These are phyloP conservation scores for Talaromyces proteolyticus DNA, from an alignment of 495 filamentous ascomycete species.

Conservation along the genomic window DNA sequence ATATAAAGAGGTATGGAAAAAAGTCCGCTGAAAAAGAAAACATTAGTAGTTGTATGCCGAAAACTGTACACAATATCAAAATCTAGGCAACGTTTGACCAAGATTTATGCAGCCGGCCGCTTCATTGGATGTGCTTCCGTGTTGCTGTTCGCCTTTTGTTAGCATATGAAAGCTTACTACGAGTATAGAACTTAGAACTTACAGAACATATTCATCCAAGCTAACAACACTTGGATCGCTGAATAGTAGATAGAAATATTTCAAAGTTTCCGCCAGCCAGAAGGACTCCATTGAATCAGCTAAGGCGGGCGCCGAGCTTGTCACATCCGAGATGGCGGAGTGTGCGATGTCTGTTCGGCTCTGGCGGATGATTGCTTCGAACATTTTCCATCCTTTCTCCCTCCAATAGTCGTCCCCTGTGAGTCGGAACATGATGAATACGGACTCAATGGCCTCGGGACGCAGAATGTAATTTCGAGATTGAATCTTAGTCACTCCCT, in stretches of 20 bases:
- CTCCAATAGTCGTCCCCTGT: conserved; percentile 79
- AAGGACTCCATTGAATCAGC: conserved; percentile 52
- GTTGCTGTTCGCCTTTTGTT: conserved; percentile 28
- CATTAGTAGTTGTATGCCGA: neutral
- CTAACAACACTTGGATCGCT: conserved; percentile 65
- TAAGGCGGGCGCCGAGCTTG: conserved; percentile 33
- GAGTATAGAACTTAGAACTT: conserved; percentile 19
- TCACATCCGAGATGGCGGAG: conserved; percentile 72
- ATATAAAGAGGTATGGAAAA: too few species aligned
- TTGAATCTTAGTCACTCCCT: conserved; percentile 57
- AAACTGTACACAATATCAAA: neutral
- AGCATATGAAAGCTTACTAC: conserved; percentile 1
- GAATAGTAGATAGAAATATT: conserved; percentile 77
- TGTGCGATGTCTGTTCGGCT: conserved; percentile 64
- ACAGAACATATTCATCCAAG: conserved; percentile 81
- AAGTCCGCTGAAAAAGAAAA: too few species aligned
- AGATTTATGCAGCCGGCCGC: conserved; percentile 27
- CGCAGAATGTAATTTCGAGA: conserved; percentile 71
- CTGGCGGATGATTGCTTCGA: conserved; percentile 60
- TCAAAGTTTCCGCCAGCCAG: conserved; percentile 71
- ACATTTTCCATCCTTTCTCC: conserved; percentile 88
- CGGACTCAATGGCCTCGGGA: conserved; percentile 90
- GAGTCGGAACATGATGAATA: conserved; percentile 93
- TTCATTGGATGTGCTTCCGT: conserved; percentile 52
- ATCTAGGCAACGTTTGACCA: neutral